Base-by-base conservation (phyloP, 768 basidiomycete species). In the Termitomyces sp. region DNA sequence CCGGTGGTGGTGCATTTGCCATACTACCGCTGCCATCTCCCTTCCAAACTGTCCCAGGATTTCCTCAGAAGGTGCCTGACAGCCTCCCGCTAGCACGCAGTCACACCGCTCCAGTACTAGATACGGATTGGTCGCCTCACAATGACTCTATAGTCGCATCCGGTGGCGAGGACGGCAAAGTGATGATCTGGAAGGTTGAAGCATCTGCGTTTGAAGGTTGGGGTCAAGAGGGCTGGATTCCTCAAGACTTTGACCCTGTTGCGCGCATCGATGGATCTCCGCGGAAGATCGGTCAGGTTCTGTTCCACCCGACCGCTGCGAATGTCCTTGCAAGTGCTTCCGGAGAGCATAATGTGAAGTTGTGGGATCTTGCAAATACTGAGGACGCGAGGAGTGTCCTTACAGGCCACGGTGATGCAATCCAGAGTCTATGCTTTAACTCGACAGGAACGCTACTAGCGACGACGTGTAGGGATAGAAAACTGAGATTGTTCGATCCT, bases 101-200 rank as follows among this genome's bases (percentile, higher is more conserved):
- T 29, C 89, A 91, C 69, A 86, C 87, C 1, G 89, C 85, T 2
- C 76, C 89, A 23, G 89, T 93, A 29, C 88, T 98, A 35, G 96
- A 98, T 72, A 98, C 96, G 0, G 91, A 90, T 65, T 98, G 94
- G 94, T 92, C 90, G 0, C 95, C 94, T 0, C 93, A 96, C 68
- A 87, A 94, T 65, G 96, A 98, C 71, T 76, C 81, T 6, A 77
- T 96, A 63, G 89, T 97, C 61, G 96, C 90, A 2, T 95, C 93
- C 0, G 92, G 82, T 15, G 94, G 89, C 45, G 96, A 99, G 69
- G 97, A 99, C 67, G 94, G 95, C 40, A 94, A 95, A 64, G 81
- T 90, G 60, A 82, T 92, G 73, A 79, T 99, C 66, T 98, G 94
- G 89, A 90, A 92, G 66, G 85, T 98, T 49, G 81, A 83, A 32